These are phyloP conservation scores for Rubus idaeus DNA, from an alignment of 306 rosid genomes.

Conservation along the genomic window DNA sequence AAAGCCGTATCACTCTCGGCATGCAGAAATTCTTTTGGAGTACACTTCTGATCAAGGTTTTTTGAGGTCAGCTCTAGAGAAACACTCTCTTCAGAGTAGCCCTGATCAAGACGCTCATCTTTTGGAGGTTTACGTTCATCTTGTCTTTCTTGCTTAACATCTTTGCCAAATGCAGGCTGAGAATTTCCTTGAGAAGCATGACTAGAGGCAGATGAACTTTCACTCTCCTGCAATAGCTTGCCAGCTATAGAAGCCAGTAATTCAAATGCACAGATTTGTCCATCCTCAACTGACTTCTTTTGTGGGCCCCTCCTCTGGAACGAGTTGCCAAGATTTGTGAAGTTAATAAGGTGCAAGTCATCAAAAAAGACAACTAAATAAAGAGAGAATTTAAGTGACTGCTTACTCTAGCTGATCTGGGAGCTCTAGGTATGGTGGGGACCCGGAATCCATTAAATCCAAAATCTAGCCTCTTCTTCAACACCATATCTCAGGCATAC, in stretches of 20 bases:
- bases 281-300: conserved; percentile 50
- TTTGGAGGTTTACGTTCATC: conserved; percentile 37
- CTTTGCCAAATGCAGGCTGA: conserved; percentile 39
- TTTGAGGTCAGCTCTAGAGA: conserved; percentile 37
- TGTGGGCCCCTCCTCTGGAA: conserved; percentile 61
- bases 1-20: conserved; percentile 39
- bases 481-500: conserved; percentile 76
- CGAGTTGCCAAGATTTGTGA: conserved; percentile 32
- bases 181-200: conserved; percentile 66
- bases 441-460: conserved; percentile 66
- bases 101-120: conserved; percentile 42
- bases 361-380: not conserved
- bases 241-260: conserved; percentile 89
- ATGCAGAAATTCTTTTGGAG: conserved; percentile 27
- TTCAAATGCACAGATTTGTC: conserved; percentile 69
- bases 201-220: conserved; percentile 74
- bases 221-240: conserved; percentile 79
- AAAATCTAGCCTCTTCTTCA: conserved; percentile 62
- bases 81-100: conserved; percentile 50
- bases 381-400: conserved; percentile 9
- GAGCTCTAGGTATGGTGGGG: conserved; percentile 70
- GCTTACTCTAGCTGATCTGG: conserved; percentile 89
- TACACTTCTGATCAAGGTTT: conserved; percentile 40
- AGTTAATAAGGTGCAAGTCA: conserved; percentile 29
- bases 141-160: conserved; percentile 43